Evolutionary conservation across 441 rosid genomes (phyloP), one percentile per base, ranked within the genome.

Genomic region (Mallotus japonicus): DNA sequence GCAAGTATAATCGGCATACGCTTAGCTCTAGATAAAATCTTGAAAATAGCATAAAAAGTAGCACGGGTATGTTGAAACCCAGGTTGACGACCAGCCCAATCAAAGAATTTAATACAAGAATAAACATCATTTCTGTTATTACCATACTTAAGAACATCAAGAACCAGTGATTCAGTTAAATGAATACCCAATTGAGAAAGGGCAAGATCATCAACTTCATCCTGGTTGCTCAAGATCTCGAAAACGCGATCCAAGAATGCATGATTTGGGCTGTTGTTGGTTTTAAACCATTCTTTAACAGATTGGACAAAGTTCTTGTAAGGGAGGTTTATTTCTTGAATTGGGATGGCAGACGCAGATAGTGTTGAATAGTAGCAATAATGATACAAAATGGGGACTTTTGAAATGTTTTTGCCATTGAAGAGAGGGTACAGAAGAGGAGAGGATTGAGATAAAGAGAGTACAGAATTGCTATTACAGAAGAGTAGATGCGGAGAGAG

Each of bases 81-180:
- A 0, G 73, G 83, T 72, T 91, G 98, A n/a, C 83, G 88, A 40
- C 96, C 95, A 2, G 92, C 97, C 99, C 99, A 95, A 55, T 90
- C 99, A 79, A 91, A 93, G 89, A 95, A 91, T 72, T 85, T 86
- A 71, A 95, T 85, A 72, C 97, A 93, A 8, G 90, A 83, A n/a
- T 88, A 83, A 56, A 93, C 83, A 44, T 87, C 85, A 46, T 86
- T 42, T 17, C 69, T 62, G 44, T 63, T 14, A 11, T 71, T 77
- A 24, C 89, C 89, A 65, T 91, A 78, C 8, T 51, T 9, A 65
- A 95, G 90, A 37, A 91, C 96, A 53, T 83, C 78, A 22, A 89
- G 85, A 3, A 91, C 96, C 22, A 91, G 59, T 6, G 57, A 13
- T 78, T 88, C 95, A 8, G 85, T 60, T 55, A 92, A 83, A 4